Base-by-base conservation (phyloP, 1,139 yeast genomes). In the Suhomyces guaymorum region DNA sequence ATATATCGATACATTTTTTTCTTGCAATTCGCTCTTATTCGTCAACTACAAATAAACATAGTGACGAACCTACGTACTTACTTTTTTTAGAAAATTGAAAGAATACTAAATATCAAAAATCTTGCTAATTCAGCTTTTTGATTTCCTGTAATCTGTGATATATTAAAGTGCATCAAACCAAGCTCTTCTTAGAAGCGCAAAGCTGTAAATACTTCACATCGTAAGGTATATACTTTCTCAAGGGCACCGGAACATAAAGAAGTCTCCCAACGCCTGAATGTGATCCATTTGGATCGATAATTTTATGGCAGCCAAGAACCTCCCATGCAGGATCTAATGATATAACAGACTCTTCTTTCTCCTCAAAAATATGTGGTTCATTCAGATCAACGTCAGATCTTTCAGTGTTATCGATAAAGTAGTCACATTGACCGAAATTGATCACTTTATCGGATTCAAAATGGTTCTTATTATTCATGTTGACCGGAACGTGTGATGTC, bases 381-480 rank as follows among this genome's bases (percentile, higher is more conserved):
- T 36, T 25, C 28, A 37, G 33, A 14, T 57, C 61, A 1, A 29
- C 3, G 30, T 61, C 59, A 4, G 60, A 58, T 2, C 59, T 54
- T 37, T 61, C 66, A 17, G 67, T 54, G 33, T 80, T 71, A 52
- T 84, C 92, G 32, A 84, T 59, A 42, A 70, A 78, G 48, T 71
- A 83, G 39, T 78, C 74, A 57, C 94, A 84, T 11, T 60, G 46
- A 0, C 54, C 57, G 22, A 75, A 58, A 1, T 63, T 56, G 6
- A 65, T 54, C 2, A 82, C 54, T 42, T 80, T 79, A n/a, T 69
- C 70, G 1, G 60, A 54, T 28, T 80, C 82, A 49, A 75, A 86
- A 28, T 60, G 39, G 51, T 89, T 88, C 44, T 69, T 65, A 47
- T 86, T 82, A 54, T 89, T 89, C 89, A 86, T 85, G 10, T 80